Conservation (phyloP, 495 filamentous ascomycete species). For the Ramalina intermedia region DNA sequence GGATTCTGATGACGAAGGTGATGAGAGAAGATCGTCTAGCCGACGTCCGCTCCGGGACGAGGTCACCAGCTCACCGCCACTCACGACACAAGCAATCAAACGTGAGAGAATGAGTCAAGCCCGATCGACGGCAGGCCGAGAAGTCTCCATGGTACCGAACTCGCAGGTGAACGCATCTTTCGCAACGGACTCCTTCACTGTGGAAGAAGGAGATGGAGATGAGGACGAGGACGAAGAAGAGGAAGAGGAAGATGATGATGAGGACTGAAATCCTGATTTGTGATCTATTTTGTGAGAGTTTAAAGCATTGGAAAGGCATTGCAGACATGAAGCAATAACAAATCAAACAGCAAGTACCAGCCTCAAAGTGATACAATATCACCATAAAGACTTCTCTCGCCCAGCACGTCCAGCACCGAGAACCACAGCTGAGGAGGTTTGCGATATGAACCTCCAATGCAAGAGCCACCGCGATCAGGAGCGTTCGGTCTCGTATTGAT, state of each 20-base stretch:
- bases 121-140: not conserved
- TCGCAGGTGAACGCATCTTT: conserved; percentile 3
- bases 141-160: conserved; percentile 6
- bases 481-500: too few species aligned
- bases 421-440: too few species aligned
- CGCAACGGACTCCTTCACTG: not conserved
- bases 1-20: conserved; percentile 23
- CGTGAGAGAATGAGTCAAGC: conserved; percentile 7
- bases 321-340: too few species aligned
- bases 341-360: too few species aligned
- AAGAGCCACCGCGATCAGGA: too few species aligned
- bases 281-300: too few species aligned
- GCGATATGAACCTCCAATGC: too few species aligned
- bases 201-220: conserved; percentile 8
- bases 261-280: not conserved
- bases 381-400: too few species aligned
- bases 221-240: conserved; percentile 11
- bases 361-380: too few species aligned
- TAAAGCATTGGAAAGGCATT: too few species aligned
- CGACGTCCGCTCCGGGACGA: not conserved
- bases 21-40: not conserved
- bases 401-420: too few species aligned
- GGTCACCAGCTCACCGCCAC: conserved; percentile 11
- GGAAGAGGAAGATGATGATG: conserved; percentile 9
- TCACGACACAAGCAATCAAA: not conserved